Conservation (phyloP, 805 yeast species). For the Monosporozyma aerobia region DNA sequence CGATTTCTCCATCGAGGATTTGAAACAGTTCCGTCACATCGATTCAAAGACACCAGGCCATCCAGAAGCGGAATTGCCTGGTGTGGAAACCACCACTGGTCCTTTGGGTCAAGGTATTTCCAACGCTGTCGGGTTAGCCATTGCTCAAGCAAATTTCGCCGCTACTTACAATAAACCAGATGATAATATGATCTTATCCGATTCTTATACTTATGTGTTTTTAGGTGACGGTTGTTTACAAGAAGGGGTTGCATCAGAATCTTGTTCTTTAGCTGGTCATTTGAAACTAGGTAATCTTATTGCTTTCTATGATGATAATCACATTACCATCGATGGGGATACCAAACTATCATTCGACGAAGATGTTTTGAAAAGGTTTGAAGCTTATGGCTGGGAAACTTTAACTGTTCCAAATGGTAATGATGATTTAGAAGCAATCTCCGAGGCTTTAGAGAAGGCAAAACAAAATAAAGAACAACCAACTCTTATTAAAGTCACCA, state of each 20-base stretch:
- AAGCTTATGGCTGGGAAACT: conserved; percentile 92
- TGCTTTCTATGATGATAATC: conserved; percentile 94
- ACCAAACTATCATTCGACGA: conserved; percentile 88
- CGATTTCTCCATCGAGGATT: conserved; percentile 65
- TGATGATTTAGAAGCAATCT: conserved; percentile 61
- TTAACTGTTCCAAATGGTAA: conserved; percentile 72
- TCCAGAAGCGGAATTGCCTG: conserved; percentile 87
- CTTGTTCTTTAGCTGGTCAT: conserved; percentile 93
- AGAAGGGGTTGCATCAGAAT: conserved; percentile 97
- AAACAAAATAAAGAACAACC: conserved; percentile 73
- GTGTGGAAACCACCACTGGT: conserved; percentile 96
- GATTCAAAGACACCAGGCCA: conserved; percentile 94
- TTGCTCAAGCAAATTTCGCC: conserved; percentile 86
- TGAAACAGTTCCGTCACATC: conserved; percentile 84
- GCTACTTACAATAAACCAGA: conserved; percentile 86
- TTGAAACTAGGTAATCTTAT: conserved; percentile 86
- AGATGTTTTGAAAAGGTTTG: conserved; percentile 76
- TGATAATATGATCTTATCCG: conserved; percentile 43
- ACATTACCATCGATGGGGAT: conserved; percentile 92
- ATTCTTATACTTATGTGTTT: conserved; percentile 68
- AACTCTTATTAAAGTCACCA: conserved; percentile 75
- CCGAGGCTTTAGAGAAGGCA: conserved; percentile 71
- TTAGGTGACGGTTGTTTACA: conserved; percentile 96
- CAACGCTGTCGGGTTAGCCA: conserved; percentile 93
- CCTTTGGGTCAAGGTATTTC: conserved; percentile 97